Percentiles rank a stretch among this genome's conserved stretches.
Conservation (phyloP, 441 rosid species). For the Adansonia gregorii region DNA sequence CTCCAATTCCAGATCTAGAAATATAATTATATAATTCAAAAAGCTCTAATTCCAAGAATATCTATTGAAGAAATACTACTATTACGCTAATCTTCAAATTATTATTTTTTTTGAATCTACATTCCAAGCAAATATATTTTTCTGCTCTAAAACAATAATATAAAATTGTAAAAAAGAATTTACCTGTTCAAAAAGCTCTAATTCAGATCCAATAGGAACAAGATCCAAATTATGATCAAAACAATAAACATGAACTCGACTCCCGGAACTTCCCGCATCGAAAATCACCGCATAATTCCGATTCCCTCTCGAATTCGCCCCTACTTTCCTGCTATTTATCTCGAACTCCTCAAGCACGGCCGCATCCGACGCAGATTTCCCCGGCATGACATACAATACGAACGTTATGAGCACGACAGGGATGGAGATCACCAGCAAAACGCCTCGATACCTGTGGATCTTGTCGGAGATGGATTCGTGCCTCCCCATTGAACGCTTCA, state of each 20-base stretch:
- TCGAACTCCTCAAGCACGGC: constrained; percentile 42
- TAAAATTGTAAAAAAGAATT: neutral
- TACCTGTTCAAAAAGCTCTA: constrained; percentile 90
- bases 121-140: neutral
- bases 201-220: constrained; percentile 78
- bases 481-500: constrained; percentile 55
- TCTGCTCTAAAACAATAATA: neutral
- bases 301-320: constrained; percentile 40
- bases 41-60: neutral
- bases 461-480: constrained; percentile 70
- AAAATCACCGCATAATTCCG: constrained; percentile 80
- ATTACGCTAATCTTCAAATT: neutral
- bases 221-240: constrained; percentile 89
- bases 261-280: constrained; percentile 97
- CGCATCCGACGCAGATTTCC: constrained; percentile 46
- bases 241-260: constrained; percentile 93
- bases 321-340: constrained; percentile 44
- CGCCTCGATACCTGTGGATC: constrained; percentile 70
- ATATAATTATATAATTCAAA: neutral
- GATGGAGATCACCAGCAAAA: constrained; percentile 61
- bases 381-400: constrained; percentile 71
- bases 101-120: neutral
- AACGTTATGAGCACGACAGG: constrained; percentile 63
- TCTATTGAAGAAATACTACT: neutral
- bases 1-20: neutral